phyloP scores from a whole-genome alignment of 805 yeast species.

The Suhomyces sp. region DNA sequence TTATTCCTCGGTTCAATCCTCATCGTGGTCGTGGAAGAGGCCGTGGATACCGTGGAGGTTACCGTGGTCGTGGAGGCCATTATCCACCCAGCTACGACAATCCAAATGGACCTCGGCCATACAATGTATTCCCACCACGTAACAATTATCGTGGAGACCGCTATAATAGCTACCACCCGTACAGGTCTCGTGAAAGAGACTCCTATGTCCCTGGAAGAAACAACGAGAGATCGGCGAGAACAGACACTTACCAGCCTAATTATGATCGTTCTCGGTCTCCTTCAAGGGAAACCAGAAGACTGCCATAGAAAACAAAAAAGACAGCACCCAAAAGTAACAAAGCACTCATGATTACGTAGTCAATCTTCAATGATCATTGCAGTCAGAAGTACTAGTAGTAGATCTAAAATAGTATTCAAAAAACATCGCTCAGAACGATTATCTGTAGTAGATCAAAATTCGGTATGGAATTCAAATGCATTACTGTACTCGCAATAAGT shows the following conservation, averaged over 20 bases:
- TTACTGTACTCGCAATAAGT: too few relatives aligned
- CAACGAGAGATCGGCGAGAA: conserved; percentile 4
- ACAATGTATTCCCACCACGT: conserved; percentile 9
- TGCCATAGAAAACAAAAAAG: not conserved
- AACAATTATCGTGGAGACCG: not conserved
- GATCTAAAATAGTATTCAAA: not conserved
- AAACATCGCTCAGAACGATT: too few relatives aligned
- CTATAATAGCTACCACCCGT: not conserved
- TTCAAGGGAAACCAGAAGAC: not conserved
- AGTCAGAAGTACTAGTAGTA: not conserved
- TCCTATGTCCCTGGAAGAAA: conserved; percentile 9
- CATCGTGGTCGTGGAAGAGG: conserved; percentile 10
- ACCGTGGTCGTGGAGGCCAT: conserved; percentile 6
- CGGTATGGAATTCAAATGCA: too few relatives aligned
- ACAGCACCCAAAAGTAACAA: not conserved
- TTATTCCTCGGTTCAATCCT: conserved; percentile 12
- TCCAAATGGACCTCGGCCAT: conserved; percentile 12
- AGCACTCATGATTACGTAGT: not conserved
- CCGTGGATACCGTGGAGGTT: conserved; percentile 6
- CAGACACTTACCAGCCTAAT: conserved; percentile 11
- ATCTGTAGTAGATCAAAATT: too few relatives aligned
- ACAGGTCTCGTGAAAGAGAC: conserved; percentile 8
- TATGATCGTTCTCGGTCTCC: conserved; percentile 1
- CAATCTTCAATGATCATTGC: not conserved
- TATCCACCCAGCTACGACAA: not conserved